Evolutionary conservation across 345 rosid species (phyloP).

Genomic region (Eucalyptus dawsonii): DNA sequence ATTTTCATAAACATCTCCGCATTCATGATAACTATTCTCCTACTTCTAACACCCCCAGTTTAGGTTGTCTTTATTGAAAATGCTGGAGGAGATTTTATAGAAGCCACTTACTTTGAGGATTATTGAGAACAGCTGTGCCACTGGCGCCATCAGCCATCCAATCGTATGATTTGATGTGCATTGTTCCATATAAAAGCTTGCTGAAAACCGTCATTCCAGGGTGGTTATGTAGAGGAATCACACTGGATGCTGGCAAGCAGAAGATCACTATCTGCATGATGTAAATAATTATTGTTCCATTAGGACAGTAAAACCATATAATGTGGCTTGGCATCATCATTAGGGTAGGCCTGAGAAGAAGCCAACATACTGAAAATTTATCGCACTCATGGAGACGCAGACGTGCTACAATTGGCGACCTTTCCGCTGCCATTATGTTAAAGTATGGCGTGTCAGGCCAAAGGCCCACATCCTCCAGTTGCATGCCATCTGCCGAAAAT

Average conservation of each 20-base stretch:
- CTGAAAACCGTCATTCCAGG: slow-evolving; percentile 97
- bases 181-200: slow-evolving; percentile 80
- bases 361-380: slow-evolving; percentile 56
- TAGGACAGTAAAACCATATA: background rate
- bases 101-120: slow-evolving; percentile 13
- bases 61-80: background rate
- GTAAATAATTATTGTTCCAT: background rate
- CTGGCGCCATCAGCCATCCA: slow-evolving; percentile 53
- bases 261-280: slow-evolving; percentile 73
- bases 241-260: slow-evolving; percentile 83
- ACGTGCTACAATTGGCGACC: slow-evolving; percentile 41
- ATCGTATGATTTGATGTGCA: slow-evolving; percentile 96
- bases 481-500: slow-evolving; percentile 32
- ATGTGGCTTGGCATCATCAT: background rate
- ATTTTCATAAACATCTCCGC: background rate
- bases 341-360: background rate
- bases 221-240: slow-evolving; percentile 92
- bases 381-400: slow-evolving; percentile 45
- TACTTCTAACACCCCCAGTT: background rate
- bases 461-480: slow-evolving; percentile 54
- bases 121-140: background rate
- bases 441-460: slow-evolving; percentile 38
- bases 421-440: background rate
- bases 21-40: background rate
- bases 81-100: background rate